Evolutionary conservation across 192 early-diverging fungal genomes (phyloP), one percentile per base, ranked within the genome.

Genomic region (Coemansia sp.): DNA sequence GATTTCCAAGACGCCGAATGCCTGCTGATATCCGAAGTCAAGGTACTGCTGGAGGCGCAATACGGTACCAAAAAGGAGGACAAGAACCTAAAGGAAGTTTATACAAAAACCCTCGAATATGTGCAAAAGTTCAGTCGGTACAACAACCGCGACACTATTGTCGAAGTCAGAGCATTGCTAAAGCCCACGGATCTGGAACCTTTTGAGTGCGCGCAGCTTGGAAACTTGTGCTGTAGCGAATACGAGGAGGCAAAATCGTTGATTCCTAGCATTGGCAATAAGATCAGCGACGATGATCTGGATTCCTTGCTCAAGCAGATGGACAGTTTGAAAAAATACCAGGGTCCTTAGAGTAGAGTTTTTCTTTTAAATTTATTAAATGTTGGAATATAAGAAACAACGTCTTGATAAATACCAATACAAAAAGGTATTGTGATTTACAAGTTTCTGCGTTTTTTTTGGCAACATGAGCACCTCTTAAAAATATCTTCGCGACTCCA

Each of bases 151-250:
- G 89, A 97, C 62, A 92, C 91, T 20, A 91, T 95, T 12, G 86
- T 88, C 55, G 91, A 95, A 77, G 88, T 97, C 29, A 82, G 93
- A 79, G 60, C 55, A 0, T 65, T 67, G 48, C 28, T 65, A 48
- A 68, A 73, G 58, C 64, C 61, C 2, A 65, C 58, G 8, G 72
- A 85, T n/a, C 70, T 94, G 63, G 83, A 87, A 48, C 86, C 88
- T 36, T 97, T 95, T 60, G 96, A 98, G 71, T 82, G 91, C 29
- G 94, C 93, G 32, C 94, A 96, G 64, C 74, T 98, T 42, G 94
- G 90, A 8, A 98, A 98, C 71, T 77, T 98, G 49, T 89, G 92
- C 75, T 95, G 93, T 71, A 93, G 92, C 65, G 89, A 94, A 38
- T 87, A 87, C 28, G 96, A 98, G 55, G 96, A 98, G 77, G 93